A percentile compares a stretch with the other conserved stretches of the same genome.
These are phyloP conservation scores for Passalora sequoiae DNA, from an alignment of 2,329 filamentous ascomycete genomes.

Conservation along the genomic window DNA sequence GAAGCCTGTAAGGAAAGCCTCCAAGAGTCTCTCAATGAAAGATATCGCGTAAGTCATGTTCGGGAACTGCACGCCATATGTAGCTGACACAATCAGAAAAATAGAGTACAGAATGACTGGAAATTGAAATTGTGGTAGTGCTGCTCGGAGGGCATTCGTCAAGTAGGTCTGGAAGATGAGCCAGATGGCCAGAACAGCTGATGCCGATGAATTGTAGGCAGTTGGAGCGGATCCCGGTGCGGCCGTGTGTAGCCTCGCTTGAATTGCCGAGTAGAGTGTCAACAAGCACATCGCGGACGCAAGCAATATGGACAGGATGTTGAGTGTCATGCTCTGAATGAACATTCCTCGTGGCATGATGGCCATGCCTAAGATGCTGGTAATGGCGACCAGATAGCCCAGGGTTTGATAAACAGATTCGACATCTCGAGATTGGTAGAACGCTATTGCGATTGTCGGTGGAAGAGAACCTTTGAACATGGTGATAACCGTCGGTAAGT, in stretches of 20 bases:
- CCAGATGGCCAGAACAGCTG: constrained; percentile 65
- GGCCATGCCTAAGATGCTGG: constrained; percentile 58
- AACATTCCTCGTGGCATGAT: constrained; percentile 63
- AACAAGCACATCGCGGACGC: constrained; percentile 57
- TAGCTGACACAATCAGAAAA: constrained; percentile 59
- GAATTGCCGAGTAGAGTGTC: constrained; percentile 58
- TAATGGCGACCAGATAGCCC: constrained; percentile 61
- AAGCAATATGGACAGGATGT: constrained; percentile 52
- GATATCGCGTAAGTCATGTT: constrained; percentile 50
- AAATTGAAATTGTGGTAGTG: constrained; percentile 61
- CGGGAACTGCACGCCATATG: constrained; percentile 56
- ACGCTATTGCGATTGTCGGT: constrained; percentile 33
- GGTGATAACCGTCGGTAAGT: constrained; percentile 28
- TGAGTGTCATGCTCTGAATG: constrained; percentile 60
- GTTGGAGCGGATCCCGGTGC: constrained; percentile 26
- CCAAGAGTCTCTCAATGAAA: constrained; percentile 54
- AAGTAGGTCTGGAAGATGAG: constrained; percentile 66
- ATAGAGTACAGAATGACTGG: constrained; percentile 67
- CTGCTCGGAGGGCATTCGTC: constrained; percentile 60
- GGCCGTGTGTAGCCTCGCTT: constrained; percentile 58
- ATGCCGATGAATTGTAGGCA: constrained; percentile 68
- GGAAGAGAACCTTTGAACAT: constrained; percentile 35
- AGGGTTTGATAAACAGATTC: constrained; percentile 50
- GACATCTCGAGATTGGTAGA: constrained; percentile 45
- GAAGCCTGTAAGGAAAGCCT: constrained; percentile 60